Base-by-base conservation (phyloP, 306 rosid species). In the Castanea sativa region DNA sequence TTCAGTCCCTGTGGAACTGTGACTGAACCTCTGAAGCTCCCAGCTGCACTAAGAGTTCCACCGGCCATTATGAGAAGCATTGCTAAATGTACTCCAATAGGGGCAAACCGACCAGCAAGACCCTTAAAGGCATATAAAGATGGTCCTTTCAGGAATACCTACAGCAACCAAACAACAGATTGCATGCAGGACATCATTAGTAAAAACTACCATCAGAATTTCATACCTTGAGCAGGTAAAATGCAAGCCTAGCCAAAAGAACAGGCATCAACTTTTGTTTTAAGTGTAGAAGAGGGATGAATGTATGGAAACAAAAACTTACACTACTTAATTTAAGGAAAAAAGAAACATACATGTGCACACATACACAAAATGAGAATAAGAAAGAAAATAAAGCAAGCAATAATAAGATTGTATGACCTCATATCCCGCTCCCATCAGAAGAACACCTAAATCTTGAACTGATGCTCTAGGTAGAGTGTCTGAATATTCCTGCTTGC, bases 371-470 rank as follows among this genome's bases (percentile, higher is more conserved):
- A 49, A 49, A 55, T 45, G 2, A 76, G 68, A 49, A 69, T 32
- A 1, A 41, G 35, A 27, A 75, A 27, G 73, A 55, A 79, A 16
- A 2, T 2, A 59, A 55, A 78, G 76, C 74, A 76, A 38, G 33
- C 29, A 75, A 58, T 78, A 33, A 55, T 12, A 53, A 53, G 58
- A 78, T 72, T 73, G 35, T 29, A 74, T 71, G 73, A 91, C 99
- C 98, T 95, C 98, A 74, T 95, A 95, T 90, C 98, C 99, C 35
- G 96, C 86, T 88, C 98, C 99, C 98, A 93, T 93, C 55, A 95
- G 78, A 84, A 91, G 52, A 38, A 91, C 89, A 71, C 97, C 99
- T 71, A 95, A 87, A 85, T 95, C 98, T 87, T 88, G 83, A 68
- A 92, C 71, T 56, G 96, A 86, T 74, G 98, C 97, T 78, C 97